These are phyloP conservation scores for Hibiscus trionum DNA, from an alignment of 345 rosid genomes.

Conservation along the genomic window DNA sequence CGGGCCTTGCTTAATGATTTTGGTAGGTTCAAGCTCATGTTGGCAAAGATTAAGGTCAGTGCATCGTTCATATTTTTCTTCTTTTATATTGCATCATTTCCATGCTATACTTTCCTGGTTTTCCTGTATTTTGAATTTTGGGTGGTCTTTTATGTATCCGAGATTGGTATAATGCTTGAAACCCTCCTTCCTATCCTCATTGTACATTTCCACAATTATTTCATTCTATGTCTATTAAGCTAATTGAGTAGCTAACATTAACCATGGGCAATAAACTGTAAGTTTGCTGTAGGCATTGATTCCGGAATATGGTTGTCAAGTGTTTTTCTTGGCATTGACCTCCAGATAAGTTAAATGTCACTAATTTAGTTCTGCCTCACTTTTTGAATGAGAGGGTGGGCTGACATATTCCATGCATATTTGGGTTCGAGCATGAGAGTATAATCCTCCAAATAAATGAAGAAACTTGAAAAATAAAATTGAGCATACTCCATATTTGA, in stretches of 20 bases:
- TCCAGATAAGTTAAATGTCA: background rate
- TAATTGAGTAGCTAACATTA: background rate
- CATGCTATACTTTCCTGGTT: background rate
- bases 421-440: too few relatives aligned
- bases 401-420: too few relatives aligned
- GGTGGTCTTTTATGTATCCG: too few relatives aligned
- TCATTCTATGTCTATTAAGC: background rate
- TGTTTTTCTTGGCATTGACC: background rate
- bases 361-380: too few relatives aligned
- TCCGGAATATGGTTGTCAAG: background rate
- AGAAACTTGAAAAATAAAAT: too few relatives aligned
- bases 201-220: background rate
- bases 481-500: too few relatives aligned
- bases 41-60: slow-evolving; percentile 72
- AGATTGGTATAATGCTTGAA: background rate
- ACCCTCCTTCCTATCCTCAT: background rate
- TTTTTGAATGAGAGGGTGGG: too few relatives aligned
- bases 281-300: background rate
- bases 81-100: background rate
- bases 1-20: slow-evolving; percentile 72
- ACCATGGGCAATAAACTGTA: background rate
- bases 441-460: too few relatives aligned
- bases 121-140: background rate
- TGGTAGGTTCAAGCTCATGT: slow-evolving; percentile 77
- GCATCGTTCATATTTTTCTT: background rate